A percentile compares a stretch with the other conserved stretches of the same genome.
Evolutionary conservation across 768 basidiomycete genomes (phyloP).

Genomic region (Plicaturopsis crispa): DNA sequence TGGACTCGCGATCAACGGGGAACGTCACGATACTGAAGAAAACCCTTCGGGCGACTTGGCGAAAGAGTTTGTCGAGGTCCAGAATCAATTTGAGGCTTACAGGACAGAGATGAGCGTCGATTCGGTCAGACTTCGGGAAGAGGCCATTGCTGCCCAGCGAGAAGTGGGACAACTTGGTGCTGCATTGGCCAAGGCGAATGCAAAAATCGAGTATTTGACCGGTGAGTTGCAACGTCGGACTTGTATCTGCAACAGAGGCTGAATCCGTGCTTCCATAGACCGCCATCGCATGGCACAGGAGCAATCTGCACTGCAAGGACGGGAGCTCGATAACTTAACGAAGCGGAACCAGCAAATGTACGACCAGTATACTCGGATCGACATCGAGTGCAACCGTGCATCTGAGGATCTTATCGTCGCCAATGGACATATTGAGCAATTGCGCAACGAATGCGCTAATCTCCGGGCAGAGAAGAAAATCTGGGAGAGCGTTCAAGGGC

Average conservation of each 20-base stretch:
- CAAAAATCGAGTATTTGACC: conserved; percentile 69
- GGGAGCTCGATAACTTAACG: conserved; percentile 58
- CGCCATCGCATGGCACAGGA: conserved; percentile 68
- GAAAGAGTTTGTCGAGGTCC: conserved; percentile 63
- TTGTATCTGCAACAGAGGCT: conserved; percentile 1
- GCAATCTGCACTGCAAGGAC: conserved; percentile 50
- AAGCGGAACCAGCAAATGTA: conserved; percentile 68
- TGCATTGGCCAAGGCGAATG: conserved; percentile 75
- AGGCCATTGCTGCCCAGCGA: conserved; percentile 54
- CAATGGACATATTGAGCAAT: conserved; percentile 59
- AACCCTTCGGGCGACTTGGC: conserved; percentile 30
- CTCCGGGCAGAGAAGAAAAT: conserved; percentile 90
- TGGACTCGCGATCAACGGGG: background rate
- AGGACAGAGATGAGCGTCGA: conserved; percentile 78
- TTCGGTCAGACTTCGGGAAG: conserved; percentile 62
- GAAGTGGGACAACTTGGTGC: conserved; percentile 61
- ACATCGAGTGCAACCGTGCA: conserved; percentile 66
- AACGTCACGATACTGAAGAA: conserved; percentile 9
- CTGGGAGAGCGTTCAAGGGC: conserved; percentile 80
- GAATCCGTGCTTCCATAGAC: conserved; percentile 31
- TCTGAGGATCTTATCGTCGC: conserved; percentile 57
- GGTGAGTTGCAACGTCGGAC: conserved; percentile 36
- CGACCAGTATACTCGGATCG: conserved; percentile 66
- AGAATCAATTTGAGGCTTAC: conserved; percentile 76
- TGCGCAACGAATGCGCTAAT: conserved; percentile 82